These are phyloP conservation scores for Sarocladium brachiariae DNA, from an alignment of 2,329 filamentous ascomycete species.

Conservation along the genomic window DNA sequence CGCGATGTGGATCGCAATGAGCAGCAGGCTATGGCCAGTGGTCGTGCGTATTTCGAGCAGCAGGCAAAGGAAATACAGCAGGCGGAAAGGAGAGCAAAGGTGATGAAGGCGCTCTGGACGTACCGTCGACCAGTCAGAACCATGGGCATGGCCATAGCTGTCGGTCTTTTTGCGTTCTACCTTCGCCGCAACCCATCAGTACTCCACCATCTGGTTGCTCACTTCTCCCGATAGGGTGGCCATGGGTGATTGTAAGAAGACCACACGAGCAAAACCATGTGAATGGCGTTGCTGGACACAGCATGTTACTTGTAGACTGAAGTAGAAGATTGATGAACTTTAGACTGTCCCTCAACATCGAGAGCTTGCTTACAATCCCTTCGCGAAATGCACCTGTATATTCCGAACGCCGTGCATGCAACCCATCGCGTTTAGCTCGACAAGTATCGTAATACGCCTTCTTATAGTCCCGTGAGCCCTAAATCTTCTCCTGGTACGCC, in stretches of 20 bases:
- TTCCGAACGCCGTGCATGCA: conserved; percentile 7
- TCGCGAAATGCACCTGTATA: not conserved
- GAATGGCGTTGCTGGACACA: not conserved
- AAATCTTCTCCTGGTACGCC: conserved; percentile 43
- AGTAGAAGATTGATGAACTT: not conserved
- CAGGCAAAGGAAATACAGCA: conserved; percentile 64
- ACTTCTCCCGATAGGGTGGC: conserved; percentile 4
- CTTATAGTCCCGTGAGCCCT: not conserved
- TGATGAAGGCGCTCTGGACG: conserved; percentile 47
- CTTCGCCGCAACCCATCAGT: conserved; percentile 42
- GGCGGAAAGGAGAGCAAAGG: conserved; percentile 41
- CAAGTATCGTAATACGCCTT: not conserved
- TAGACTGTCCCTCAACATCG: not conserved
- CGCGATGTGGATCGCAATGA: conserved; percentile 42
- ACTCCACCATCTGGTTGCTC: conserved; percentile 15
- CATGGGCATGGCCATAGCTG: conserved; percentile 56
- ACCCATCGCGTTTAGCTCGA: not conserved
- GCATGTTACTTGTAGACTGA: not conserved
- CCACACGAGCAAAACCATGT: not conserved
- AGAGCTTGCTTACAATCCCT: not conserved
- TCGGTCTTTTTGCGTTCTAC: conserved; percentile 64
- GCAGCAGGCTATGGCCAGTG: conserved; percentile 57
- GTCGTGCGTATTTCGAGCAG: conserved; percentile 57
- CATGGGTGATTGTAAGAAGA: not conserved
- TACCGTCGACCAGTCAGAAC: conserved; percentile 60